phyloP scores from a whole-genome alignment of 2,329 filamentous ascomycete species.

The Sporothrix brunneoviolacea region DNA sequence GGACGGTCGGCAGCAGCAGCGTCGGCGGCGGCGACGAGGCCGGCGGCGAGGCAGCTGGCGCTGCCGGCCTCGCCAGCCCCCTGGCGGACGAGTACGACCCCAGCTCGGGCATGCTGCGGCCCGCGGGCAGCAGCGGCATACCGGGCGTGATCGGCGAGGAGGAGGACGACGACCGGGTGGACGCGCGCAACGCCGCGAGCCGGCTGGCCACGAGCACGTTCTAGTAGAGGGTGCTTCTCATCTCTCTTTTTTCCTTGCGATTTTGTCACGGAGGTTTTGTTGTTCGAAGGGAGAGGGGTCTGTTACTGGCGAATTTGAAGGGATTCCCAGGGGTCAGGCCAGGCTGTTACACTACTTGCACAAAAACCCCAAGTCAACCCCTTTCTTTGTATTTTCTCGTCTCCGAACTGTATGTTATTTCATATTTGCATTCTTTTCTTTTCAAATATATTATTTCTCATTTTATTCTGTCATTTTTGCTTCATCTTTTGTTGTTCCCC shows the following conservation, averaged over 20 bases:
- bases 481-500: too few relatives aligned
- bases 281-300: too few relatives aligned
- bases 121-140: slow-evolving; percentile 42
- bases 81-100: slow-evolving; percentile 36
- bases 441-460: too few relatives aligned
- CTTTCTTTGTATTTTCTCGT: background rate
- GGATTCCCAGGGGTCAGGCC: too few relatives aligned
- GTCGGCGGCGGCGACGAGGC: slow-evolving; percentile 32
- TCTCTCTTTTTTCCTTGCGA: background rate
- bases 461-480: too few relatives aligned
- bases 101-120: slow-evolving; percentile 19
- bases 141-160: slow-evolving; percentile 60
- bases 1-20: too few relatives aligned
- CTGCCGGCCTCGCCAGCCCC: slow-evolving; percentile 24
- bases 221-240: slow-evolving; percentile 34
- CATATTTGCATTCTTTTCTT: background rate
- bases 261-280: too few relatives aligned
- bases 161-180: slow-evolving; percentile 87
- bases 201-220: slow-evolving; percentile 92
- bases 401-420: background rate
- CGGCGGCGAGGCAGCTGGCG: too few relatives aligned
- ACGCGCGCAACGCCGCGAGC: slow-evolving; percentile 92
- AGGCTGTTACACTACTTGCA: too few relatives aligned
- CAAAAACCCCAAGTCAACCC: background rate
- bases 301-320: too few relatives aligned